These are phyloP conservation scores for Fraxinus floribunda DNA, from an alignment of 305 asterid species.

Conservation along the genomic window DNA sequence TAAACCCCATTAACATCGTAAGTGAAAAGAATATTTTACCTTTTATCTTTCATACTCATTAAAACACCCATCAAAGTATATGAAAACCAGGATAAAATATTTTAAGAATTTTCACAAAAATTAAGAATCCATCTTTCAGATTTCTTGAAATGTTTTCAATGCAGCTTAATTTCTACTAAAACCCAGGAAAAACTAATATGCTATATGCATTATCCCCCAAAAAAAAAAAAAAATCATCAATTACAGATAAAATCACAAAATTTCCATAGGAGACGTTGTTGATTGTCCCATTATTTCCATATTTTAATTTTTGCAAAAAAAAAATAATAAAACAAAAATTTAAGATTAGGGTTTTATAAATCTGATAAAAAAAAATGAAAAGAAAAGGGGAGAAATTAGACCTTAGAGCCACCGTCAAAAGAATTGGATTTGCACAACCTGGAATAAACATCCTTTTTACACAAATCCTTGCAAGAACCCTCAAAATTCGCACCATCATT, in stretches of 20 bases:
- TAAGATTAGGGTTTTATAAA: background rate
- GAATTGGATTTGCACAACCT: conserved; percentile 59
- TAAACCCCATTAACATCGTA: background rate
- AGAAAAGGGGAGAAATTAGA: conserved; percentile 17
- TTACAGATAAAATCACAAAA: background rate
- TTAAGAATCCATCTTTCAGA: background rate
- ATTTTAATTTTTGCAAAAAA: background rate
- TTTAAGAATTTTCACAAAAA: background rate
- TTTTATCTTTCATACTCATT: background rate
- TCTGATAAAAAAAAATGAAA: background rate
- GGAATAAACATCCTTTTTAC: conserved; percentile 68
- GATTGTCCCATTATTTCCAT: background rate
- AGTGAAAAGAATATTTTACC: background rate
- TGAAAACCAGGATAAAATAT: background rate
- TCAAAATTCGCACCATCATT: conserved; percentile 10
- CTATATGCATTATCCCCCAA: background rate
- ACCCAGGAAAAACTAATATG: background rate
- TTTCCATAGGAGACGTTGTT: background rate
- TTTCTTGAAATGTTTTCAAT: background rate
- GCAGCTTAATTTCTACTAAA: background rate
- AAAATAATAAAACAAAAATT: background rate
- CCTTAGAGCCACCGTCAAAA: conserved; percentile 73
- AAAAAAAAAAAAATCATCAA: background rate
- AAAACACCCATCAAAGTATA: background rate
- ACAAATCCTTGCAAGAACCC: conserved; percentile 32